Evolutionary conservation across 768 basidiomycete genomes (phyloP).

Genomic region (Calocybe gangraenosa): DNA sequence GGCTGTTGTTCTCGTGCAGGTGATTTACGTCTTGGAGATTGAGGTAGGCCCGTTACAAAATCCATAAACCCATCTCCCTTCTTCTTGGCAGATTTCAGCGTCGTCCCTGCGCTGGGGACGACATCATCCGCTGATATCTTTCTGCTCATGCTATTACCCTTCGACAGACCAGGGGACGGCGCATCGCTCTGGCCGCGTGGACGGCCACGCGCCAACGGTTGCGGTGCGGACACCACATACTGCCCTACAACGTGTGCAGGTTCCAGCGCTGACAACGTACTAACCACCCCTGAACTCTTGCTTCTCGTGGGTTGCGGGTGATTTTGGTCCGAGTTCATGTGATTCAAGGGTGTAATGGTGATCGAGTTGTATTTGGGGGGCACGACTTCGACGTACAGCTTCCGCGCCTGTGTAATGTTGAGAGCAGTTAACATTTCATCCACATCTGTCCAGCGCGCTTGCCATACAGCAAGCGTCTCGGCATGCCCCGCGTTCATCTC

Average conservation of each 20-base stretch:
- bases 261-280: constrained; percentile 24
- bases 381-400: constrained; percentile 21
- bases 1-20: constrained; percentile 1
- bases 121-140: constrained; percentile 9
- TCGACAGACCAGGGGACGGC: constrained; percentile 8
- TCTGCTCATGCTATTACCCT: constrained; percentile 11
- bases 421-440: constrained; percentile 41
- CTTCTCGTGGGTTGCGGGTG: constrained; percentile 4
- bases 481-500: constrained; percentile 61
- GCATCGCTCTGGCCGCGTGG: constrained; percentile 24
- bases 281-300: constrained; percentile 11
- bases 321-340: constrained; percentile 3
- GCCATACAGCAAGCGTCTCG: constrained; percentile 75
- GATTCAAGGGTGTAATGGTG: constrained; percentile 5
- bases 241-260: constrained; percentile 14
- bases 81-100: constrained; percentile 15
- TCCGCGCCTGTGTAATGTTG: constrained; percentile 24
- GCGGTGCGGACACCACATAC: constrained; percentile 25
- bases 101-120: constrained; percentile 3
- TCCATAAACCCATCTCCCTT: constrained; percentile 15
- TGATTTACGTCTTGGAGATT: constrained; percentile 4
- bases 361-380: constrained; percentile 8
- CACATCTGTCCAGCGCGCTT: constrained; percentile 62
- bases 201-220: constrained; percentile 22
- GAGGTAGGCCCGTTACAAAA: constrained; percentile 9